Evolutionary conservation across 208 protist species (phyloP).

Genomic region (Trypanosoma lewisi): DNA sequence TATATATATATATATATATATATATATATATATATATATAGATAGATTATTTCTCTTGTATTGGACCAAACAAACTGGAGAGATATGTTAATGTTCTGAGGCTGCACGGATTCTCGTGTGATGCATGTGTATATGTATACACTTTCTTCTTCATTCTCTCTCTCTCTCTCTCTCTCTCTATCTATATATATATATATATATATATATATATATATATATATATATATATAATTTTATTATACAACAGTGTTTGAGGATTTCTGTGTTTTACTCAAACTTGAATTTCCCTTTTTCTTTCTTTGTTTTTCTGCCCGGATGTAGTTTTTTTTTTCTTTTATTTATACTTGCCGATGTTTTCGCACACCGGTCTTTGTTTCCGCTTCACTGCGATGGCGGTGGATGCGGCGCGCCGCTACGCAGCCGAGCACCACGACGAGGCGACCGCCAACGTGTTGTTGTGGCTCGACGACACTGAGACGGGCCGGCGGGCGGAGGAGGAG

Average conservation of each 20-base stretch:
- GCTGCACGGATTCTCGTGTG: not conserved
- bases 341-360: constrained; percentile 36
- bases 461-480: constrained; percentile 70
- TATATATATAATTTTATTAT: too few species aligned
- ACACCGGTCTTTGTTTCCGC: not conserved
- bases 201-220: too few species aligned
- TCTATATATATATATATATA: not conserved
- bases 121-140: not conserved
- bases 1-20: constrained; percentile 3
- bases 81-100: not conserved
- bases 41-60: not conserved
- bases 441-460: constrained; percentile 47
- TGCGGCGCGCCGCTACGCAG: constrained; percentile 23
- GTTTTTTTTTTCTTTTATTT: constrained; percentile 17
- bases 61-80: not conserved
- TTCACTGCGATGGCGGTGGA: constrained; percentile 23
- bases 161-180: constrained; percentile 4
- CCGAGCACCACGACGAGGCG: constrained; percentile 21
- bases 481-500: constrained; percentile 33
- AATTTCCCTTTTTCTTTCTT: constrained; percentile 14
- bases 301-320: not conserved
- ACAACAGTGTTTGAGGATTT: too few species aligned
- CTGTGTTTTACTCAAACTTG: too few species aligned
- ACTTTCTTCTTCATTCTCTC: not conserved
- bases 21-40: not conserved